Evolutionary conservation across 202 grass and related monocot genomes (phyloP), one percentile per base, ranked within the genome.

Genomic region (Panicum hallii): DNA sequence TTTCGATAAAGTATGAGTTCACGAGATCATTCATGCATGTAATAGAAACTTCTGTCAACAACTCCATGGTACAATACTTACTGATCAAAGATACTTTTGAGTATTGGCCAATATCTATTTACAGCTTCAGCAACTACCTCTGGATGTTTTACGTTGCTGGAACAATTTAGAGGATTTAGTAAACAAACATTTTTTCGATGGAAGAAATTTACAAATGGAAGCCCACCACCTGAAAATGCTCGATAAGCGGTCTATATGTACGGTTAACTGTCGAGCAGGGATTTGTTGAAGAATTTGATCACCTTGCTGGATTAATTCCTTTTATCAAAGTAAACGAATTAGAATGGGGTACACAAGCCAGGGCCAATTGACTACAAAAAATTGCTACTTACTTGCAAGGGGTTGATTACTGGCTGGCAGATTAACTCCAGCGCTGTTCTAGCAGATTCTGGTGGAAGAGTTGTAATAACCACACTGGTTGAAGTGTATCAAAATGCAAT

Each of bases 41-140:
- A 67, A 53, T 53, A 85, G 46, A 40, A 88, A 83, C n/a, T 57
- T 82, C 23, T 57, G 23, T 38, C 26, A 63, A 66, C 67, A 75
- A 83, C 23, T 69, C 54, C 26, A 46, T 54, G 26, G 55, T 67
- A 41, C 13, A 19, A 82, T 88, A 79, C 92, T 91, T 89, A 99
- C 97, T 82, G 85, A 88, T 99, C 93, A 92, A 99, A 99, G n/a
- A 99, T 93, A 79, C 66, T 57, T 89, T 99, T 97, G 76, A 97
- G 82, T 71, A 80, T 84, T 32, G 97, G 90, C 97, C 97, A 99
- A 86, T 92, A 92, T 52, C 77, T 91, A 52, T 97, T 80, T 75
- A 99, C 80, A 88, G 91, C 93, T 67, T 99, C 91, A 74, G 97
- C 97, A 83, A 97, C 90, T 46, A 99, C 82, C 90, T 99, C 91